A percentile compares a stretch with the other conserved stretches of the same genome.
phyloP scores from a whole-genome alignment of 352 stramenopile genomes.

The Phytophthora chlamydospora region DNA sequence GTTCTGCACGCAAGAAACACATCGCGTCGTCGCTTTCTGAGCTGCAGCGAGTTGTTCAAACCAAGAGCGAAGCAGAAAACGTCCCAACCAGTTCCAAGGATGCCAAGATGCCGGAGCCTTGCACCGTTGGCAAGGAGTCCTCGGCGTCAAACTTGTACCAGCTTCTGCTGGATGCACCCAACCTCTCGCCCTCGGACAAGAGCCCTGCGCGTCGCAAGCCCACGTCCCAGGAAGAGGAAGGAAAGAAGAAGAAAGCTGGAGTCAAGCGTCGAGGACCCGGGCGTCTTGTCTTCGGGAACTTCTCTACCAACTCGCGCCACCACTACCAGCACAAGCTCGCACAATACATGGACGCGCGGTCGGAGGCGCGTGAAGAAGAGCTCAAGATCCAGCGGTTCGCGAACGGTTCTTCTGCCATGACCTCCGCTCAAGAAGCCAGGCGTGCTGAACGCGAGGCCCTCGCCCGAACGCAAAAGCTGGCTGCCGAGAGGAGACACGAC shows the following conservation, averaged over 20 bases:
- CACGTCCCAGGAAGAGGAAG: constrained; percentile 21
- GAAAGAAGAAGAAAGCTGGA: constrained; percentile 20
- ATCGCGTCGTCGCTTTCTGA: constrained; percentile 56
- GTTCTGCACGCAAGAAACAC: constrained; percentile 36
- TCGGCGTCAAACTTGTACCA: constrained; percentile 42
- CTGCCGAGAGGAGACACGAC: constrained; percentile 81
- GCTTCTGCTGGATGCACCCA: constrained; percentile 33
- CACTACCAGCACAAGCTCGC: constrained; percentile 83
- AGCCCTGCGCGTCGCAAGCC: constrained; percentile 20
- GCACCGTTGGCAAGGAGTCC: constrained; percentile 1
- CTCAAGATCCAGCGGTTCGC: constrained; percentile 66
- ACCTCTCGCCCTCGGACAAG: constrained; percentile 46
- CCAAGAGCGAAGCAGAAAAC: constrained; percentile 30
- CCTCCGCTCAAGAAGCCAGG: constrained; percentile 53
- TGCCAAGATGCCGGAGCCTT: neutral
- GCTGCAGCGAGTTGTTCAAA: constrained; percentile 74
- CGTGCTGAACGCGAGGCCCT: constrained; percentile 71
- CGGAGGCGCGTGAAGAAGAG: constrained; percentile 69
- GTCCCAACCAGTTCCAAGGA: neutral
- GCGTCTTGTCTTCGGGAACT: constrained; percentile 77
- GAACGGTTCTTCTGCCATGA: constrained; percentile 27
- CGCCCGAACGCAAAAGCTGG: constrained; percentile 63
- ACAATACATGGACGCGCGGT: constrained; percentile 75
- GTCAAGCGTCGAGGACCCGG: constrained; percentile 54
- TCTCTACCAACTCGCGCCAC: constrained; percentile 60